A percentile compares a stretch with the other conserved stretches of the same genome.
phyloP scores from a whole-genome alignment of 1,284 basidiomycete species.

The Inonotus obliquus region DNA sequence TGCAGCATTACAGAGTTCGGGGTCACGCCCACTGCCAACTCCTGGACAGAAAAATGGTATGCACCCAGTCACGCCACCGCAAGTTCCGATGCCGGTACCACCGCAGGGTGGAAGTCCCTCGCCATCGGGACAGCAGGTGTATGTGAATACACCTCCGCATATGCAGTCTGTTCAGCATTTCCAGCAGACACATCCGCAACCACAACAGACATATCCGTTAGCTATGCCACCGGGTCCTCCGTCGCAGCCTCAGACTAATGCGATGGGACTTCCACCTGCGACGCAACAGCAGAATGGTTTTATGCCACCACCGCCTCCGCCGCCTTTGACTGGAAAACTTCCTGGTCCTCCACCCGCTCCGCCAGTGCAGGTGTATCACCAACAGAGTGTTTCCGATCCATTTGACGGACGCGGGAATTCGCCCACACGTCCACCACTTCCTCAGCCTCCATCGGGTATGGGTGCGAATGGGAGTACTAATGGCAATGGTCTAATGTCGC shows the following conservation, averaged over 20 bases:
- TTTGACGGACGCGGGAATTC: constrained; percentile 8
- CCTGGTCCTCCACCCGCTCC: constrained; percentile 14
- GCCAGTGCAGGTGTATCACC: constrained; percentile 3
- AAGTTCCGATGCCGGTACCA: constrained; percentile 4
- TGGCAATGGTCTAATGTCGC: background rate
- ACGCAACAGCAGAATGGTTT: constrained; percentile 12
- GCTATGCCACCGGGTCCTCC: constrained; percentile 15
- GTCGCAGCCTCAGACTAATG: constrained; percentile 12
- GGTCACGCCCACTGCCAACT: constrained; percentile 23
- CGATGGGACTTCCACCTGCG: constrained; percentile 7
- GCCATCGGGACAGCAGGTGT: background rate
- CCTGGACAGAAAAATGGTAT: constrained; percentile 16
- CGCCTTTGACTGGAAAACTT: constrained; percentile 10
- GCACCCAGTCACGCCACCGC: constrained; percentile 14
- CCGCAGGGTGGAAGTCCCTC: constrained; percentile 9
- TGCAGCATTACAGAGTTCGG: constrained; percentile 15
- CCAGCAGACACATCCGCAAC: background rate
- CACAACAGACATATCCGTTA: constrained; percentile 8
- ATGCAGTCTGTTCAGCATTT: background rate
- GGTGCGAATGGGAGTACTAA: background rate
- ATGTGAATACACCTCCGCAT: constrained; percentile 8
- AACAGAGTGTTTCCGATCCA: constrained; percentile 1
- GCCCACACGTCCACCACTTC: constrained; percentile 12
- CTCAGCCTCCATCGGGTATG: constrained; percentile 6
- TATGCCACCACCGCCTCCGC: constrained; percentile 17